A percentile compares a stretch with the other conserved stretches of the same genome.
Conservation (phyloP, 2,329 filamentous ascomycete genomes). For the Neonectria faginata region DNA sequence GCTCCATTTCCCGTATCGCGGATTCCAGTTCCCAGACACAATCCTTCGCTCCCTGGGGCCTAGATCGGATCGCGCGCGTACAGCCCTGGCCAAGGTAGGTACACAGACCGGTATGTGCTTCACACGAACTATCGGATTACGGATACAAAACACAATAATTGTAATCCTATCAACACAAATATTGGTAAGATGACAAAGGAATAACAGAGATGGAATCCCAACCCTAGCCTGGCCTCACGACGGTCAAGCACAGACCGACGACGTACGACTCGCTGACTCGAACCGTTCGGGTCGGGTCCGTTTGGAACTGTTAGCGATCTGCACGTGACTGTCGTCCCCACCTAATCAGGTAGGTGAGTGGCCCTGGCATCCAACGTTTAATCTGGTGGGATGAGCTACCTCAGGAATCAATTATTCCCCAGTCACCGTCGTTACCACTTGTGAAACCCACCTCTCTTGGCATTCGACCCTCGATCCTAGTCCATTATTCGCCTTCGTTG, state of each 20-base stretch:
- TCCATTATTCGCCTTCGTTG: neutral
- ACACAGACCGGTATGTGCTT: neutral
- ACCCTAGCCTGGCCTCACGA: neutral
- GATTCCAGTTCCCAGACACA: constrained; percentile 16
- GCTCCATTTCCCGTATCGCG: constrained; percentile 11
- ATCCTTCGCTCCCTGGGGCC: constrained; percentile 2
- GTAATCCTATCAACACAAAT: neutral
- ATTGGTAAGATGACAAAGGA: neutral
- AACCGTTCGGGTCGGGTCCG: neutral
- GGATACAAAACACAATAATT: neutral
- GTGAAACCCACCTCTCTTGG: constrained; percentile 21
- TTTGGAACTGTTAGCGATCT: constrained; percentile 4
- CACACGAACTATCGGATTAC: neutral
- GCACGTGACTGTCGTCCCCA: constrained; percentile 7
- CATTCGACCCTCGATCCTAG: constrained; percentile 5
- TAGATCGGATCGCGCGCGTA: neutral
- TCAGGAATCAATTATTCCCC: constrained; percentile 1
- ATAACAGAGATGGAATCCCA: neutral
- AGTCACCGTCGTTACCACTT: constrained; percentile 18
- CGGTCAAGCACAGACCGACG: constrained; percentile 3
- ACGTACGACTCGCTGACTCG: constrained; percentile 1
- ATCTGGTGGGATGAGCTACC: neutral
- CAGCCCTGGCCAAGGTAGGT: neutral
- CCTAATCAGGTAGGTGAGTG: constrained; percentile 1
- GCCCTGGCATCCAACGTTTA: neutral